Conservation (phyloP, 2,329 filamentous ascomycete genomes). For the Fusarium redolens region DNA sequence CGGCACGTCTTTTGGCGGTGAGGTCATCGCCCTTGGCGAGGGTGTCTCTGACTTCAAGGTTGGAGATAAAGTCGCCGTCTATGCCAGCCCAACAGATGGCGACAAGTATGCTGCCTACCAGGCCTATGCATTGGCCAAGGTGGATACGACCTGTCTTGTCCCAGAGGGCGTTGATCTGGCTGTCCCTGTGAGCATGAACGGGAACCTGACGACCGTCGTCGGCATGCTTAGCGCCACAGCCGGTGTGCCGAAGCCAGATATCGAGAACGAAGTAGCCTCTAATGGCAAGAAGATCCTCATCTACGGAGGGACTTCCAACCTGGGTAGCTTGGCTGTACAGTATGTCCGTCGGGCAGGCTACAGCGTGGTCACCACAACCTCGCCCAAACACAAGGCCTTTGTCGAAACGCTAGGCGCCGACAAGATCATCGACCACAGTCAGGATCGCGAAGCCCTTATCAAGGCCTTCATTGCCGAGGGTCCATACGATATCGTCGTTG, state of each 20-base stretch:
- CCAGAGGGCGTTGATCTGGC: neutral
- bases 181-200: neutral
- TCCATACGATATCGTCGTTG: neutral
- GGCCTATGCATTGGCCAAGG: neutral
- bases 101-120: neutral
- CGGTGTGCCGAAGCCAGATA: neutral
- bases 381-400: neutral
- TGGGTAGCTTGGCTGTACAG: neutral
- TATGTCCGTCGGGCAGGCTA: neutral
- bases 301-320: neutral
- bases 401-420: neutral
- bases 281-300: neutral
- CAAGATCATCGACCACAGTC: neutral
- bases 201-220: neutral
- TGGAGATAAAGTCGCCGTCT: neutral
- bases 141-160: neutral
- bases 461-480: neutral
- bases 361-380: neutral
- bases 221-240: neutral
- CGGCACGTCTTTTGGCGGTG: neutral
- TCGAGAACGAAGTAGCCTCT: neutral
- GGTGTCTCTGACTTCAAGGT: neutral
- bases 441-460: fast-evolving
- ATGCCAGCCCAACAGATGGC: neutral
- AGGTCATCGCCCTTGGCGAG: neutral